These are phyloP conservation scores for Pythium insidiosum DNA, from an alignment of 352 stramenopile species.

Conservation along the genomic window DNA sequence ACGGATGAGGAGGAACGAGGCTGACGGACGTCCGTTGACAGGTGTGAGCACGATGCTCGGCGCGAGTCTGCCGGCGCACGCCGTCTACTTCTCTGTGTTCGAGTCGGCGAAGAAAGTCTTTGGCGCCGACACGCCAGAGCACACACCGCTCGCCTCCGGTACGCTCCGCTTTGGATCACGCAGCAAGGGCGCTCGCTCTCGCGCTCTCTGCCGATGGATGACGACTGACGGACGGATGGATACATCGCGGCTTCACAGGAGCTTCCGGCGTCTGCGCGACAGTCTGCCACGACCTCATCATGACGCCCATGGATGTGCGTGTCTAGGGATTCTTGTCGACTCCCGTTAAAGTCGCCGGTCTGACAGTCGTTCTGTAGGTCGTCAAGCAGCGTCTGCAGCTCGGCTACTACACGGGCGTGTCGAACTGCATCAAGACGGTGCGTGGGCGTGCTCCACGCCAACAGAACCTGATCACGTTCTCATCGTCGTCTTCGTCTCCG, in stretches of 20 bases:
- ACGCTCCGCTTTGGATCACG: too few relatives aligned
- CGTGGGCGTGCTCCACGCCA: too few relatives aligned
- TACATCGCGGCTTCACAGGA: too few relatives aligned
- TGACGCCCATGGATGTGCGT: slow-evolving; percentile 96
- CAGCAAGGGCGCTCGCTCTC: too few relatives aligned
- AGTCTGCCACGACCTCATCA: slow-evolving; percentile 96
- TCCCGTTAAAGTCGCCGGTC: background rate
- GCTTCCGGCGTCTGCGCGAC: slow-evolving; percentile 91
- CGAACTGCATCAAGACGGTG: slow-evolving; percentile 85
- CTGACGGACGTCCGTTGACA: background rate
- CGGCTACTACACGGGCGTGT: slow-evolving; percentile 94
- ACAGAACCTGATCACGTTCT: background rate
- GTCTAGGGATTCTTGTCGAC: background rate
- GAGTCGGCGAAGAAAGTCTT: slow-evolving; percentile 83
- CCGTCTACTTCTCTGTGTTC: slow-evolving; percentile 92
- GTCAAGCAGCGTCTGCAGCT: slow-evolving; percentile 99
- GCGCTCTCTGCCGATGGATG: slow-evolving; percentile 1
- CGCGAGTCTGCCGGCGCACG: slow-evolving; percentile 96
- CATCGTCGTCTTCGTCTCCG: slow-evolving; percentile 7
- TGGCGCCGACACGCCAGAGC: slow-evolving; percentile 55
- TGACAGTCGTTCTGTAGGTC: slow-evolving; percentile 42
- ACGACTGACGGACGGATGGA: too few relatives aligned
- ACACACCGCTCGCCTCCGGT: slow-evolving; percentile 67
- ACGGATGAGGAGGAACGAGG: background rate
- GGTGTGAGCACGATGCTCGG: slow-evolving; percentile 96